Base-by-base conservation (phyloP, 257 asterid genomes). In the Scutellaria galericulata region DNA sequence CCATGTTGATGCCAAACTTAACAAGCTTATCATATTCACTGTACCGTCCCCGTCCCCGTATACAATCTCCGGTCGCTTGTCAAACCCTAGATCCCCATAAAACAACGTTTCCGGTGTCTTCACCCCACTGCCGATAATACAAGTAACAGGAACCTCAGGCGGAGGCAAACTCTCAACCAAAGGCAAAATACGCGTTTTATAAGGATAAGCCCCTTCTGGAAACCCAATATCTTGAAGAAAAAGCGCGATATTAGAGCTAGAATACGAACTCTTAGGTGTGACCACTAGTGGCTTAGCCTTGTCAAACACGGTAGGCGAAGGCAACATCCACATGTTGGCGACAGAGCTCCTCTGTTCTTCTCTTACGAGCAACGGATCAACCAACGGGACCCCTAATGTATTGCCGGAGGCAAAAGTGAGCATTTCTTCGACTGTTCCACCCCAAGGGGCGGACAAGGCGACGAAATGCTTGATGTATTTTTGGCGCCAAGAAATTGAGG, bases 31-130 rank as follows among this genome's bases (percentile, higher is more conserved):
- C 96, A 83, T 84, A 63, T 89, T 91, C 76, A 89, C 98, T 0
- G 96, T 93, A 0, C 97, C 97, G 66, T 93, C 98, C 5, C 98
- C 97, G 46, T 93, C 93, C 3, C 96, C 98, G 42, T 89, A 85
- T 51, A 54, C 77, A 9, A 90, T 72, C 64, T 91, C 89, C 15
- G 94, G 94, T 68, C 7, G 63, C 92, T 81, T 64, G 22, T 91
- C 96, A 40, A 88, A 89, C 39, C 88, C 90, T 1, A 75, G 22
- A 3, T 79, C 87, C 58, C 85, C 87, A 24, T 82, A 93, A 13
- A 81, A 18, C 79, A 93, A 62, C 35, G 39, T 78, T 84, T 84
- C 98, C 2, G 87, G 73, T 0, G 98, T 93, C 61, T 41, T 46
- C 14, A 91, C 84, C 40, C 87, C 93, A 12, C 85, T 80, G 15